phyloP scores from a whole-genome alignment of 257 asterid species.

The Rauvolfia tetraphylla region DNA sequence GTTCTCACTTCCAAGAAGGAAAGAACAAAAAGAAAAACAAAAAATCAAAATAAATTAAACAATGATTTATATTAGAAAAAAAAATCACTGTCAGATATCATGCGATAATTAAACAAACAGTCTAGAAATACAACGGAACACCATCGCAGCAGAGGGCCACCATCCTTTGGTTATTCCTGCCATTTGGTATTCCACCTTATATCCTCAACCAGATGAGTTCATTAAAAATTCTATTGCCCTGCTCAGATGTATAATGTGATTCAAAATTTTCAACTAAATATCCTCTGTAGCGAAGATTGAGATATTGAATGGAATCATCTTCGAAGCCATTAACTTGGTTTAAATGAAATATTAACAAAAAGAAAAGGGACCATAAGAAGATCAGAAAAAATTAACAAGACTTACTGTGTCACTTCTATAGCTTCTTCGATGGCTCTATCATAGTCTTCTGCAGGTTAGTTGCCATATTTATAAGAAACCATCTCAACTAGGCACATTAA shows the following conservation, averaged over 20 bases:
- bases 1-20: not conserved
- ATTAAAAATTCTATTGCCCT: not conserved
- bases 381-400: conserved; percentile 9
- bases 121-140: not conserved
- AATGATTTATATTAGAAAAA: too few relatives aligned
- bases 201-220: not conserved
- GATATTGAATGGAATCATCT: not conserved
- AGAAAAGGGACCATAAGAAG: not conserved
- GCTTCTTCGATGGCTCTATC: conserved; percentile 78
- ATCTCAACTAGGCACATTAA: conserved; percentile 1
- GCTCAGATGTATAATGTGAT: not conserved
- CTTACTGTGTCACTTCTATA: conserved; percentile 55
- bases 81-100: not conserved
- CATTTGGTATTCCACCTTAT: not conserved
- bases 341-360: conserved; percentile 1
- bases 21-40: too few relatives aligned
- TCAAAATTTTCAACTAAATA: not conserved
- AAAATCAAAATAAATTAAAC: too few relatives aligned
- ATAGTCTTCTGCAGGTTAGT: conserved; percentile 57
- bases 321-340: not conserved
- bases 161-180: not conserved
- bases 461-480: not conserved
- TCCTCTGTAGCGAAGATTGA: not conserved
- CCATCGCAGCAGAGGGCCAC: not conserved
- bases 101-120: not conserved